These are phyloP conservation scores for Hypoxylon sp. DNA, from an alignment of 2,329 filamentous ascomycete species.

Conservation along the genomic window DNA sequence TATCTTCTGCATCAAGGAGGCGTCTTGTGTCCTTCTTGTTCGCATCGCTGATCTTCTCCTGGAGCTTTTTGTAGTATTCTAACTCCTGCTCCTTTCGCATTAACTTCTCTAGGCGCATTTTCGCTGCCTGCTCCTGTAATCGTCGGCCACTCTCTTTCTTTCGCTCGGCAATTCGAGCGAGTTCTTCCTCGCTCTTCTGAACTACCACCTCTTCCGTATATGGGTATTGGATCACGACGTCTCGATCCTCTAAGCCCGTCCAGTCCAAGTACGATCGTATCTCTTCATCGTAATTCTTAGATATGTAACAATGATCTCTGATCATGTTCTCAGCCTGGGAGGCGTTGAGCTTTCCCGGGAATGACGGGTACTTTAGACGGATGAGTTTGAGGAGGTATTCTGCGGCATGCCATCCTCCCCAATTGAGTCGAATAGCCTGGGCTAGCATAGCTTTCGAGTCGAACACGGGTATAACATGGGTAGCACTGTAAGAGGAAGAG, in stretches of 20 bases:
- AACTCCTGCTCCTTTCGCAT: slow-evolving; percentile 96
- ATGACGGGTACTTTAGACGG: slow-evolving; percentile 90
- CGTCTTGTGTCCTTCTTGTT: slow-evolving; percentile 93
- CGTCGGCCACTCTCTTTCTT: slow-evolving; percentile 94
- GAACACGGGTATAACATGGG: slow-evolving; percentile 94
- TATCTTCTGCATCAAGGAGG: slow-evolving; percentile 88
- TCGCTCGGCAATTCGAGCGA: slow-evolving; percentile 90
- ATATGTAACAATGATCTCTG: slow-evolving; percentile 90
- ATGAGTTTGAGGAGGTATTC: slow-evolving; percentile 94
- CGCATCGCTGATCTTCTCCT: slow-evolving; percentile 77
- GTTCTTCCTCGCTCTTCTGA: slow-evolving; percentile 94
- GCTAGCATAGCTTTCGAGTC: slow-evolving; percentile 86
- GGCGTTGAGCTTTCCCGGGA: slow-evolving; percentile 86
- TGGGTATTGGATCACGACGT: slow-evolving; percentile 91
- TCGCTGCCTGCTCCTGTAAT: slow-evolving; percentile 94
- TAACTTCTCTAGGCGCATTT: slow-evolving; percentile 95
- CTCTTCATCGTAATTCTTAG: slow-evolving; percentile 85
- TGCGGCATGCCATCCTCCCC: slow-evolving; percentile 90
- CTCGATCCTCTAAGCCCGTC: slow-evolving; percentile 90
- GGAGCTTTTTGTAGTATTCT: slow-evolving; percentile 91
- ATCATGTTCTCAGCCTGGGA: slow-evolving; percentile 92
- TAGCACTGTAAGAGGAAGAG: slow-evolving; percentile 93
- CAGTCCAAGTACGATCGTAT: slow-evolving; percentile 85
- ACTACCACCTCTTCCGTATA: slow-evolving; percentile 91
- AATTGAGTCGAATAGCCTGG: slow-evolving; percentile 91